A percentile compares a stretch with the other conserved stretches of the same genome.
Conservation (phyloP, 345 rosid species). For the Citrus sp. region DNA sequence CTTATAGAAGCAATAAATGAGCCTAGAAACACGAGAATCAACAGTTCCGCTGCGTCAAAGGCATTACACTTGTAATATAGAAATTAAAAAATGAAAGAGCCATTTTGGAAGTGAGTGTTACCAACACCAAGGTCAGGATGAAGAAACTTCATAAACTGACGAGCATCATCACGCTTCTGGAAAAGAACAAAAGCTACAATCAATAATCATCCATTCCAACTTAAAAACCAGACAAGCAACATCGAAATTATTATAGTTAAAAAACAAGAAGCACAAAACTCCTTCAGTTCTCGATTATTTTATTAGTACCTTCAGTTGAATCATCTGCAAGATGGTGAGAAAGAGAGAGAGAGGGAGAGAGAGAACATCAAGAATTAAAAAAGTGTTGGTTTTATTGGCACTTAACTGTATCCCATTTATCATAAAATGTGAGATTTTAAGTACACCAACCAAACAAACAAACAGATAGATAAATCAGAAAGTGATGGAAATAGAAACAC, state of each 20-base stretch:
- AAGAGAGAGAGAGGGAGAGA: not conserved
- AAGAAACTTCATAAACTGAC: slow-evolving; percentile 97
- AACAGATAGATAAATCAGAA: not conserved
- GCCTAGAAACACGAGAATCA: not conserved
- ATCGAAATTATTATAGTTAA: not conserved
- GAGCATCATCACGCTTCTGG: slow-evolving; percentile 94
- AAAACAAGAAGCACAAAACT: not conserved
- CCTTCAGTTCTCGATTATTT: not conserved
- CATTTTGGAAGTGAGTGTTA: slow-evolving; percentile 33
- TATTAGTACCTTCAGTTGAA: not conserved
- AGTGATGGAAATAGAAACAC: not conserved
- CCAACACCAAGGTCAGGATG: slow-evolving; percentile 97
- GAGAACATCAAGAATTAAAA: not conserved
- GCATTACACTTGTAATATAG: not conserved
- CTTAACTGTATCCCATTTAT: not conserved
- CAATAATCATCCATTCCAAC: slow-evolving; percentile 21
- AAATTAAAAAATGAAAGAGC: not conserved
- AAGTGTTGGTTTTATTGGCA: not conserved
- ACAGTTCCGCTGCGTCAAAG: not conserved
- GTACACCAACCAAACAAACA: not conserved
- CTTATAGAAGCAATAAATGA: not conserved
- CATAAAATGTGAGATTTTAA: not conserved
- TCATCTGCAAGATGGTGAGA: not conserved
- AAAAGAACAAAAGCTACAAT: slow-evolving; percentile 16
- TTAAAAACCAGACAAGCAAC: slow-evolving; percentile 2